Base-by-base conservation (phyloP, 495 filamentous ascomycete species). In the Annulohypoxylon moriforme region DNA sequence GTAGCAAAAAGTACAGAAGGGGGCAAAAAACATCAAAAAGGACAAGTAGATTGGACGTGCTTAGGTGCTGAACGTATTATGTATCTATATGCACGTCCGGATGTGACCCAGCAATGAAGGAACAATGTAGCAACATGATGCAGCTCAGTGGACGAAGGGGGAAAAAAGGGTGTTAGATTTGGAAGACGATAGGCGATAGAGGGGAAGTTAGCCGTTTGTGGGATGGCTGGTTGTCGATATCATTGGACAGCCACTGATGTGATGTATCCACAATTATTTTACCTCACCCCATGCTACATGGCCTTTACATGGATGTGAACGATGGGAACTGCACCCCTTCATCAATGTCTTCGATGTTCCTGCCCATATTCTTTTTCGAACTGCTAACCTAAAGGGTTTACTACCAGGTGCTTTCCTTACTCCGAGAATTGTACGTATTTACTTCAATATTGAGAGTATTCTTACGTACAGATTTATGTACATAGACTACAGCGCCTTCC, bases 221-320 rank as follows among this genome's bases (percentile, higher is more conserved):
- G 78, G 79, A 82, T 82, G 82, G 82, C 80, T 84, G 82, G 80
- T 78, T 73, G 56, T 67, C 61, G 42, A 53, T 75, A 67, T 73
- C 73, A 83, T 84, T 84, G 82, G 82, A 56, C 73, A 71, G 71
- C 57, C 59, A n/a, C 65, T 66, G 49, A 65, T 75, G 75, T 74
- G 68, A 72, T 69, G 61, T 56, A 10, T 60, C 63, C 71, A 46
- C 52, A 57, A 57, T 69, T 73, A 61, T 66, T 73, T 69, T 69
- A 66, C 66, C 27, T 50, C 67, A 70, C 71, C 65, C 71, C 36
- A 40, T 40, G 36, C 36, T 40, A 40, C 13, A n/a, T 36, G 13
- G 13, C 70, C 57, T 10, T 8, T 16, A 40, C 14, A 14, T 40
- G 36, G 36, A 40, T 40, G 36, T 36, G 34, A 36, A 36, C 8